Evolutionary conservation across 495 filamentous ascomycete species (phyloP).

Genomic region (Staphylotrichum tortipilum): DNA sequence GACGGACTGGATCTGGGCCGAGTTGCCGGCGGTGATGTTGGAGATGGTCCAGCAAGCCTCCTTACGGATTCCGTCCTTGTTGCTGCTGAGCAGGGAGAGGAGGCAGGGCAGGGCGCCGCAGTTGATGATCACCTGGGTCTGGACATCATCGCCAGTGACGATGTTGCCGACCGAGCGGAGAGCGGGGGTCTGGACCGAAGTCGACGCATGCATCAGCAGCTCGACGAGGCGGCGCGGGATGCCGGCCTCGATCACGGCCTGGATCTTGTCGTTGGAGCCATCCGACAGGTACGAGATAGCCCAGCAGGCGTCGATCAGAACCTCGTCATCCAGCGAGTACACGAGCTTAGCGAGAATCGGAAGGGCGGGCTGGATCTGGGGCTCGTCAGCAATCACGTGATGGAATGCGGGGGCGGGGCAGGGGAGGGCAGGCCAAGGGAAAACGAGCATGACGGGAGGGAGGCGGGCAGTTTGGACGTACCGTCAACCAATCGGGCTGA

Average conservation of each 20-base stretch:
- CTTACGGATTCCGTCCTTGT: conserved; percentile 98
- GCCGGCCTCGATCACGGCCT: conserved; percentile 96
- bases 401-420: too few species aligned
- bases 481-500: conserved; percentile 95
- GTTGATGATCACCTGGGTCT: conserved; percentile 99
- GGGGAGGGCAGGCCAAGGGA: too few species aligned
- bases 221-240: conserved; percentile 96
- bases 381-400: conserved; percentile 15
- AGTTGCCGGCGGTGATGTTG: conserved; percentile 97
- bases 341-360: conserved; percentile 94
- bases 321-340: conserved; percentile 97
- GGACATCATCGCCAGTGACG: conserved; percentile 96
- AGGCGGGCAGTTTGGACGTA: too few species aligned
- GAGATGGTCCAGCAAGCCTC: conserved; percentile 99
- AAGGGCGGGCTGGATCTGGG: conserved; percentile 91
- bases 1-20: conserved; percentile 92
- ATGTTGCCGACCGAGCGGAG: conserved; percentile 98
- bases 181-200: conserved; percentile 95
- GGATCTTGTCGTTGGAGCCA: conserved; percentile 98
- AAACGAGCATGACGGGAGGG: too few species aligned
- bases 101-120: conserved; percentile 87
- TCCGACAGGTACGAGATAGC: conserved; percentile 99
- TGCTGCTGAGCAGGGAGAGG: conserved; percentile 84
- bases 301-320: conserved; percentile 99
- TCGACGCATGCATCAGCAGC: conserved; percentile 97